Base-by-base conservation (phyloP, 2,329 filamentous ascomycete genomes). In the Chrysoporthe cubensis region DNA sequence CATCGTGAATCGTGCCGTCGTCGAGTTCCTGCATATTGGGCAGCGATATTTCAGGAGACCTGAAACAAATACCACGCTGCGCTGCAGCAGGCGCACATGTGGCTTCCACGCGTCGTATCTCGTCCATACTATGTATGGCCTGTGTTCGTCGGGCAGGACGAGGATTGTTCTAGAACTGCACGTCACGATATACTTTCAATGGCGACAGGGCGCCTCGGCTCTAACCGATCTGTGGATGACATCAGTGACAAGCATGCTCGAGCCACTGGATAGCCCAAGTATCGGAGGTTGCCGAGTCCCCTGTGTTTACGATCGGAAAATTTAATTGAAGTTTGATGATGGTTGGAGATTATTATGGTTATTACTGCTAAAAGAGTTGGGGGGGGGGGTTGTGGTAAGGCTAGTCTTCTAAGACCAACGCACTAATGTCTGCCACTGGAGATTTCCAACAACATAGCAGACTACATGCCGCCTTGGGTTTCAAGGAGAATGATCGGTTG, bases 11-110 rank as follows among this genome's bases (percentile, higher is more conserved):
- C n/a, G 26, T 34, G 34, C 37, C 16, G 46, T n/a, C 61, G 16
- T 54, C 21, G 48, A 32, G 16, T 18, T 4, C 37, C 40, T 57
- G 50, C 61, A 63, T 63, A 18, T 65, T 65, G 62, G 62, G 62
- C 62, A 65, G 42, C 62, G 44, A 65, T 40, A 8, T 34, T 5
- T 42, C 34, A 14, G 21, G 18, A 9, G 18, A 40, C 26, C n/a
- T 65, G 62, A 59, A 59, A 65, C 62, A 50, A 4, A 61, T 61
- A 43, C 13, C n/a, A 61, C 42, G 40, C 58, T 48, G 43, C 40
- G 43, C 43, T 58, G 50, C 62, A 65, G 42, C 26, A 14, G 21
- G 2, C 50, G 50, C 32, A 54, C 50, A 54, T 32, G 50, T 62
- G 43, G 26, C 26, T 16, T 16, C 21, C 58, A 4, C 50, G 21